phyloP scores from a whole-genome alignment of 1,284 basidiomycete species.

The Heliocybe sulcata region DNA sequence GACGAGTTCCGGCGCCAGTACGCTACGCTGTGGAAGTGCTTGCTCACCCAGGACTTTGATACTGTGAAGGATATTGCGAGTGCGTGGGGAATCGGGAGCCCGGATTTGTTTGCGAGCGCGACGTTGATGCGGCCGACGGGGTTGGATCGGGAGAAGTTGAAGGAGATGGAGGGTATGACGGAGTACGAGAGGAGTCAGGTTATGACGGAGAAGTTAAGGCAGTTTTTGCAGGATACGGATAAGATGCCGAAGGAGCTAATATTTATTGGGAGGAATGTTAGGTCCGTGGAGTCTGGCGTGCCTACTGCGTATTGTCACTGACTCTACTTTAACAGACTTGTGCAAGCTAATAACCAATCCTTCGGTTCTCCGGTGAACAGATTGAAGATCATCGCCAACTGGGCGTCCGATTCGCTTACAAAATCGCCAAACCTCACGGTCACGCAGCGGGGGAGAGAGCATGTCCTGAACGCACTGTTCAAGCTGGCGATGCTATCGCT shows the following conservation, averaged over 20 bases:
- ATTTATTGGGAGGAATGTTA: conserved; percentile 79
- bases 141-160: conserved; percentile 21
- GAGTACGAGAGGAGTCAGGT: conserved; percentile 58
- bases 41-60: conserved; percentile 66
- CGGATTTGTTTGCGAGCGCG: conserved; percentile 72
- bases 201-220: conserved; percentile 59
- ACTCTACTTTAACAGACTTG: conserved; percentile 33
- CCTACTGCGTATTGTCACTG: background rate
- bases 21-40: conserved; percentile 72
- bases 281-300: conserved; percentile 36
- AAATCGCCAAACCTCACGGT: conserved; percentile 30
- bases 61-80: conserved; percentile 55
- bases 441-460: conserved; percentile 35
- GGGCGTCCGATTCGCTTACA: conserved; percentile 54
- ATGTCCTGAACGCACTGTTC: conserved; percentile 46
- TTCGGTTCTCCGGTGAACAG: conserved; percentile 83
- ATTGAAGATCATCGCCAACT: conserved; percentile 76
- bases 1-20: conserved; percentile 66
- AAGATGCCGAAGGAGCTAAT: conserved; percentile 72
- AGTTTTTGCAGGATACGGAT: conserved; percentile 60
- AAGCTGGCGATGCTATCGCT: conserved; percentile 44
- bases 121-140: conserved; percentile 58
- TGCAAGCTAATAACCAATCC: conserved; percentile 72
- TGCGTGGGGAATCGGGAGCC: conserved; percentile 76
- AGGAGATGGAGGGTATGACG: conserved; percentile 23